Conservation (phyloP, 148 eudicot species). For the Camellia lanceoleosa region DNA sequence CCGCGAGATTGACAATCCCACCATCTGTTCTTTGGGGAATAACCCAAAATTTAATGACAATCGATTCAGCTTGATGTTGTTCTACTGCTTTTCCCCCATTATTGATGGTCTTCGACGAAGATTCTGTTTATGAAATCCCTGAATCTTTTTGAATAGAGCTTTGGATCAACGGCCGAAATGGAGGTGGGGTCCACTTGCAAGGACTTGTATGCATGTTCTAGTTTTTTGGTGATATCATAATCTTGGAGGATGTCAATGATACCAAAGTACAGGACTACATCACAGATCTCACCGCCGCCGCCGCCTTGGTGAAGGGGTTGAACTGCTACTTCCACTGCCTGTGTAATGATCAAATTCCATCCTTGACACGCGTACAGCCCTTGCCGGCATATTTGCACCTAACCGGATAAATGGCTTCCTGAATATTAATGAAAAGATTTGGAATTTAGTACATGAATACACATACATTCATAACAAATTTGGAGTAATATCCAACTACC, state of each 20-base stretch:
- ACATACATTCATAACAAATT: background rate
- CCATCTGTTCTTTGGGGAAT: background rate
- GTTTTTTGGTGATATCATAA: slow-evolving; percentile 29
- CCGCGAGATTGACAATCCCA: background rate
- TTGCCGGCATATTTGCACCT: slow-evolving; percentile 22
- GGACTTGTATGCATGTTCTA: slow-evolving; percentile 33
- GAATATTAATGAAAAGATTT: background rate
- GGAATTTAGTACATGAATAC: background rate
- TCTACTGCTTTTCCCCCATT: background rate
- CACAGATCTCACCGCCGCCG: slow-evolving; percentile 13
- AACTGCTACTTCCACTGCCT: slow-evolving; percentile 22
- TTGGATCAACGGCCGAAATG: slow-evolving; percentile 33
- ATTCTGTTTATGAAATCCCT: slow-evolving; percentile 24
- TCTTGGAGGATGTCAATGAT: slow-evolving; percentile 18
- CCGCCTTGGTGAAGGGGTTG: background rate
- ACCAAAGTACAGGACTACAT: slow-evolving; percentile 27
- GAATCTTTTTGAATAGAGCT: slow-evolving; percentile 24
- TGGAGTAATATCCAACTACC: background rate
- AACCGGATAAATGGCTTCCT: slow-evolving; percentile 22
- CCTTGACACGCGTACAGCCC: slow-evolving; percentile 24
- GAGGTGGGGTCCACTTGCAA: slow-evolving; percentile 30
- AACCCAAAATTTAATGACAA: background rate
- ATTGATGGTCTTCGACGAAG: slow-evolving; percentile 18
- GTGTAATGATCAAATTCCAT: slow-evolving; percentile 9
- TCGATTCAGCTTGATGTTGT: background rate